Percentiles rank a stretch among this genome's conserved stretches.
phyloP scores from a whole-genome alignment of 2,329 filamentous ascomycete species.

The Ophiosphaerella narmari region DNA sequence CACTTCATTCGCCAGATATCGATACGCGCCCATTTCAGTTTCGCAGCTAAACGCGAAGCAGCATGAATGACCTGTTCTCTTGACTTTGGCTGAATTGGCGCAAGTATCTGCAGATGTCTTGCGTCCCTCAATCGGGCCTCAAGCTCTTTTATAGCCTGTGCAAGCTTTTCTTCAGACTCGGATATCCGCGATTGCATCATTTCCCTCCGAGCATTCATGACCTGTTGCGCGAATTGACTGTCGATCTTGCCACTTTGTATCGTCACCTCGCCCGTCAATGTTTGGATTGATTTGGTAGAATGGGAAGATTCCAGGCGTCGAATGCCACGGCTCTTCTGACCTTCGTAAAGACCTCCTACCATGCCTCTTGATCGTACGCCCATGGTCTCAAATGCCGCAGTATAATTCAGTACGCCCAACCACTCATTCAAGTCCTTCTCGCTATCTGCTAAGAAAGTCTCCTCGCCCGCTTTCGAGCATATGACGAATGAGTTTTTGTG shows the following conservation, averaged over 20 bases:
- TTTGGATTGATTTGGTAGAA: conserved; percentile 66
- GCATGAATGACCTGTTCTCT: conserved; percentile 84
- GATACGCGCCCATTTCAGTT: conserved; percentile 90
- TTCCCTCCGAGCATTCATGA: conserved; percentile 78
- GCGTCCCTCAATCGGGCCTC: conserved; percentile 86
- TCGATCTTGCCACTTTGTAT: conserved; percentile 76
- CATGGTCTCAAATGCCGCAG: conserved; percentile 88
- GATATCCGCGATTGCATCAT: conserved; percentile 83
- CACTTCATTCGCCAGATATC: conserved; percentile 93
- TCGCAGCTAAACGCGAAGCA: conserved; percentile 81
- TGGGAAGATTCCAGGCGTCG: conserved; percentile 67
- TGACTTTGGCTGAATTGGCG: conserved; percentile 88
- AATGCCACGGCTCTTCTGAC: conserved; percentile 74
- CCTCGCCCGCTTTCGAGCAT: conserved; percentile 80
- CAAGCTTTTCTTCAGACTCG: conserved; percentile 80
- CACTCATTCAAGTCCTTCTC: conserved; percentile 95
- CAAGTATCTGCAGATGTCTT: conserved; percentile 83
- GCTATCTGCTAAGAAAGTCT: conserved; percentile 86
- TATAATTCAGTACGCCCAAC: conserved; percentile 95
- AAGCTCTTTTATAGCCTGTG: conserved; percentile 73
- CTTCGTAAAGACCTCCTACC: conserved; percentile 82
- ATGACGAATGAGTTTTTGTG: conserved; percentile 96
- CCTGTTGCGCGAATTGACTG: conserved; percentile 82
- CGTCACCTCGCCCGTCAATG: conserved; percentile 73
- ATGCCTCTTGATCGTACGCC: conserved; percentile 90